These are phyloP conservation scores for Pythium sukuiense DNA, from an alignment of 352 stramenopile genomes.

Conservation along the genomic window DNA sequence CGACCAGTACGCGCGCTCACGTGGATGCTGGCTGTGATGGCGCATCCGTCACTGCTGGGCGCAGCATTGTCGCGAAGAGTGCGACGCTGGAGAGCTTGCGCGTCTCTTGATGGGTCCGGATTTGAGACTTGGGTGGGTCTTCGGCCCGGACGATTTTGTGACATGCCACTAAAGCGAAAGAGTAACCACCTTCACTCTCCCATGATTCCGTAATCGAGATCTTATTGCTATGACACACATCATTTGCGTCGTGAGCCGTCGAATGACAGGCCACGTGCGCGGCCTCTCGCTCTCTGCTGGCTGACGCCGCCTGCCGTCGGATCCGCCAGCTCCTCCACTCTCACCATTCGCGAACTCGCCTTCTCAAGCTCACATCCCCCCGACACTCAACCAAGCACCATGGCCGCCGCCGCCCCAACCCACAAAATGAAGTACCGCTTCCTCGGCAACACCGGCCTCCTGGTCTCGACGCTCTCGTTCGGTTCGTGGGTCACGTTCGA, in stretches of 20 bases:
- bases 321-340: slow-evolving; percentile 35
- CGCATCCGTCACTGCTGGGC: no score
- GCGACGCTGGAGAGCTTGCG: no score
- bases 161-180: background rate
- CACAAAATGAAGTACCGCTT: slow-evolving; percentile 65
- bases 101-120: no score
- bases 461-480: slow-evolving; percentile 56
- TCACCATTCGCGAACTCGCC: slow-evolving; percentile 31
- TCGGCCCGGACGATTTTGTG: no score
- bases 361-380: slow-evolving; percentile 33
- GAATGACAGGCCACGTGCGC: background rate
- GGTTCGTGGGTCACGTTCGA: slow-evolving; percentile 56
- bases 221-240: slow-evolving; percentile 7
- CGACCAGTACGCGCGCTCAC: no score
- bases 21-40: no score
- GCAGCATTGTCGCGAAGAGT: no score
- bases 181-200: slow-evolving; percentile 1
- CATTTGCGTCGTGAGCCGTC: slow-evolving; percentile 6
- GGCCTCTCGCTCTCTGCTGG: background rate
- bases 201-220: slow-evolving; percentile 5
- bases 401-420: slow-evolving; percentile 13
- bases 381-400: slow-evolving; percentile 24
- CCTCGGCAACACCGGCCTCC: slow-evolving; percentile 49
- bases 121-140: no score
- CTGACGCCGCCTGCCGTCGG: background rate